phyloP scores from a whole-genome alignment of 2,329 filamentous ascomycete species.

The Nothopassalora personata region DNA sequence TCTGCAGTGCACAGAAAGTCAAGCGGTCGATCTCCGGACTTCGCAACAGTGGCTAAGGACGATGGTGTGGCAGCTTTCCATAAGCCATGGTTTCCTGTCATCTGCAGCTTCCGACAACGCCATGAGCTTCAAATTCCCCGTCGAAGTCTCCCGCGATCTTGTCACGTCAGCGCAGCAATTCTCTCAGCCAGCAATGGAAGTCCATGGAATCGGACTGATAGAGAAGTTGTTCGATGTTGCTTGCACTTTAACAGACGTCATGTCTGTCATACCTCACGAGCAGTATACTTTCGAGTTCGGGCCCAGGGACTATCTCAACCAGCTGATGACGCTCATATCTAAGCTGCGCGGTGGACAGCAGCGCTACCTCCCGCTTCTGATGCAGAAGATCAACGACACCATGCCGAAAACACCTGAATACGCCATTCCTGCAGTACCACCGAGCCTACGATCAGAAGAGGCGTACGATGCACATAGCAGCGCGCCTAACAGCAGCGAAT shows the following conservation, averaged over 20 bases:
- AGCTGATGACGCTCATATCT: slow-evolving; percentile 61
- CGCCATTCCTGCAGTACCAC: slow-evolving; percentile 24
- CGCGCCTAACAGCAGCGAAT: slow-evolving; percentile 24
- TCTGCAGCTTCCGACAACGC: slow-evolving; percentile 54
- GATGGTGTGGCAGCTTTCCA: slow-evolving; percentile 68
- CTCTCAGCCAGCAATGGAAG: slow-evolving; percentile 65
- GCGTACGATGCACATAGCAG: slow-evolving; percentile 30
- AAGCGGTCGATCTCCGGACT: slow-evolving; percentile 63
- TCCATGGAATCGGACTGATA: slow-evolving; percentile 70
- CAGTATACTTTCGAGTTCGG: slow-evolving; percentile 56
- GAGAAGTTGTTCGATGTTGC: slow-evolving; percentile 77
- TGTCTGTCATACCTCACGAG: slow-evolving; percentile 57
- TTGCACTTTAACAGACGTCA: slow-evolving; percentile 66
- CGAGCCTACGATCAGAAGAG: slow-evolving; percentile 24
- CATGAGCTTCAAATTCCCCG: slow-evolving; percentile 58
- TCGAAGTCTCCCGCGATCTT: slow-evolving; percentile 57
- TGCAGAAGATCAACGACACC: slow-evolving; percentile 66
- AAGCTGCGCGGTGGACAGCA: slow-evolving; percentile 69
- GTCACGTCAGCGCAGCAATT: slow-evolving; percentile 63
- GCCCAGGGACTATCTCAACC: slow-evolving; percentile 67
- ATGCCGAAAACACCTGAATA: slow-evolving; percentile 29
- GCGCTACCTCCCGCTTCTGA: slow-evolving; percentile 69
- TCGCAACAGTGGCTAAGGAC: slow-evolving; percentile 67
- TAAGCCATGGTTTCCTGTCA: slow-evolving; percentile 60
- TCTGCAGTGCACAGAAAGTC: slow-evolving; percentile 57